A percentile compares a stretch with the other conserved stretches of the same genome.
Evolutionary conservation across 1,139 yeast species (phyloP).

Genomic region (Suhomyces wounanorum): DNA sequence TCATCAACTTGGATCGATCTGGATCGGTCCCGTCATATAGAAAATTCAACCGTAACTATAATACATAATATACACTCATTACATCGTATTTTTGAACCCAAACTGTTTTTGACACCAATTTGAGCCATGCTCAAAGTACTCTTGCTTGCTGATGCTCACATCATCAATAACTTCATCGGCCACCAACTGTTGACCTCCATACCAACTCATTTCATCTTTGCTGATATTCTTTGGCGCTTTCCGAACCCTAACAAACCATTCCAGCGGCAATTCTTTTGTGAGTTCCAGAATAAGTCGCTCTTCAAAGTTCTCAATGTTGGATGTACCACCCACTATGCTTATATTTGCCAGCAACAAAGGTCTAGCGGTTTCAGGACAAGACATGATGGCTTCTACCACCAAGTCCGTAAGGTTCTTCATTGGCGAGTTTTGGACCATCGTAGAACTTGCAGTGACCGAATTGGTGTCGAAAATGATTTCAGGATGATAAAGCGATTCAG

Average conservation of each 20-base stretch:
- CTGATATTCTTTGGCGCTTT: slow-evolving; percentile 18
- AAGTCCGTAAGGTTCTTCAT: slow-evolving; percentile 74
- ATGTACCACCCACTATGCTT: slow-evolving; percentile 79
- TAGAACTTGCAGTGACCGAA: slow-evolving; percentile 28
- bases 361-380: slow-evolving; percentile 72
- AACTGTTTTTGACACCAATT: slow-evolving; percentile 78
- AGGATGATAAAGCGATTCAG: slow-evolving; percentile 87
- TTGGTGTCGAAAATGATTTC: slow-evolving; percentile 56
- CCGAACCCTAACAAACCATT: slow-evolving; percentile 59
- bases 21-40: slow-evolving; percentile 3
- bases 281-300: slow-evolving; percentile 61
- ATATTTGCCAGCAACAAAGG: slow-evolving; percentile 83
- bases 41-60: neutral
- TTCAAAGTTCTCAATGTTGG: slow-evolving; percentile 68
- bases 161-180: slow-evolving; percentile 52
- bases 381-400: slow-evolving; percentile 66
- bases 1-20: slow-evolving; percentile 1
- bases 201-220: slow-evolving; percentile 39
- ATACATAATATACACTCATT: slow-evolving; percentile 4
- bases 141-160: slow-evolving; percentile 69
- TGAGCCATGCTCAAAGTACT: slow-evolving; percentile 83
- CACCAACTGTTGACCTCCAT: slow-evolving; percentile 52
- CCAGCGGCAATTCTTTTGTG: slow-evolving; percentile 65
- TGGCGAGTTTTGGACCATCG: slow-evolving; percentile 53
- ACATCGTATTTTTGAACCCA: slow-evolving; percentile 53